phyloP scores from a whole-genome alignment of 2,329 filamentous ascomycete species.

The Fusarium neocosmosporiellum region DNA sequence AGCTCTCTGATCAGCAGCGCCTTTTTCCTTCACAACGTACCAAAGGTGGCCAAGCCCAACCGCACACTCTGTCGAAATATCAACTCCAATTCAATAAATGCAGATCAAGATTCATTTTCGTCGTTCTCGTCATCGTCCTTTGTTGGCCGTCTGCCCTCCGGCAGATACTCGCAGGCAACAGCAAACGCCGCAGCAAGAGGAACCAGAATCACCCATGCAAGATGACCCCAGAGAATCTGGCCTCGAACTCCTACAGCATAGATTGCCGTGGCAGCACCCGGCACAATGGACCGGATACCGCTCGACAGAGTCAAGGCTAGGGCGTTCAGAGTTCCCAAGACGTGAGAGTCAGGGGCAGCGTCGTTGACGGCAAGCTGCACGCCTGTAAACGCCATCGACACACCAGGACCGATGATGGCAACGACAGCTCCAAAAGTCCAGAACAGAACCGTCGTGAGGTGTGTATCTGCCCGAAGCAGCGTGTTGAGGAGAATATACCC shows the following conservation, averaged over 20 bases:
- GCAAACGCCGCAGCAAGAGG: conserved; percentile 45
- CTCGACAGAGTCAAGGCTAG: conserved; percentile 67
- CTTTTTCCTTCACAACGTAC: background rate
- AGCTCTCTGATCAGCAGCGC: background rate
- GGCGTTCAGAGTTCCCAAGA: conserved; percentile 78
- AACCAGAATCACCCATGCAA: conserved; percentile 50
- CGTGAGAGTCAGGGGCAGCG: conserved; percentile 71
- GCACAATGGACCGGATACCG: conserved; percentile 72
- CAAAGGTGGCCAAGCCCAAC: background rate
- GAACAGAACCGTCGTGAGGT: conserved; percentile 57
- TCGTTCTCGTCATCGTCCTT: conserved; percentile 25
- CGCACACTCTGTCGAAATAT: background rate
- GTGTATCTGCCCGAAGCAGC: conserved; percentile 51
- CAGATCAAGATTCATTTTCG: background rate
- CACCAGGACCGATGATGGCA: conserved; percentile 66
- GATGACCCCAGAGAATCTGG: conserved; percentile 71
- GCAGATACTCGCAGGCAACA: conserved; percentile 43
- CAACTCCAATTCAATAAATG: background rate
- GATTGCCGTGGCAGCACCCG: conserved; percentile 73
- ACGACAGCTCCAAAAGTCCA: conserved; percentile 62
- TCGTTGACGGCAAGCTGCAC: conserved; percentile 82
- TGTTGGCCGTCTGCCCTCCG: conserved; percentile 36
- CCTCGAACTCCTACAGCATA: conserved; percentile 74
- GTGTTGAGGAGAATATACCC: conserved; percentile 68
- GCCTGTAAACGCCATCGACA: conserved; percentile 77